Evolutionary conservation across 495 filamentous ascomycete species (phyloP).

Genomic region (Apiosordaria backusii): DNA sequence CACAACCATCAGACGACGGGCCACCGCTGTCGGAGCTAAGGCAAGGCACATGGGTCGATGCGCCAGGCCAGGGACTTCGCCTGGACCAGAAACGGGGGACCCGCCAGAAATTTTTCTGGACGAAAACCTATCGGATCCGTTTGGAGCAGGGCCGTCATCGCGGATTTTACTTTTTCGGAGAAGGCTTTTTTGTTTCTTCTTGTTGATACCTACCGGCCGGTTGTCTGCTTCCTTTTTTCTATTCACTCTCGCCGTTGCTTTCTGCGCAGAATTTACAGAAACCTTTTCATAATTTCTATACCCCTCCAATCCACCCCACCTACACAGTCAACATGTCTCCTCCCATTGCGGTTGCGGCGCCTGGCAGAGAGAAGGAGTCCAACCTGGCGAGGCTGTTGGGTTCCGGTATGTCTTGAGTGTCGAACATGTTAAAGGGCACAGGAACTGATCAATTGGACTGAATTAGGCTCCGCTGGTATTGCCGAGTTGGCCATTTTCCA

Average conservation of each 20-base stretch:
- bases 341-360: conserved; percentile 40
- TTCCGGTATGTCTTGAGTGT: conserved; percentile 63
- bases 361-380: conserved; percentile 78
- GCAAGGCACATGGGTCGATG: conserved; percentile 5
- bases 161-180: neutral
- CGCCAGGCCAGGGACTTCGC: neutral
- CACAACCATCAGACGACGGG: neutral
- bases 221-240: neutral
- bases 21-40: conserved; percentile 7
- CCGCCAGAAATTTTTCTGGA: conserved; percentile 6
- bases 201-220: neutral
- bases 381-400: conserved; percentile 81
- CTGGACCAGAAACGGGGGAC: neutral
- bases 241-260: conserved; percentile 1
- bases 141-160: neutral
- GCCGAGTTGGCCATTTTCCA: conserved; percentile 96
- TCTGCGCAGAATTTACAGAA: neutral
- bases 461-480: conserved; percentile 83
- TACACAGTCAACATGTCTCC: conserved; percentile 45
- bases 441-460: neutral
- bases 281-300: conserved; percentile 3
- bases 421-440: neutral
- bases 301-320: neutral
- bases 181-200: neutral
- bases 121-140: conserved; percentile 11